These are phyloP conservation scores for Corymbia calophylla DNA, from an alignment of 441 rosid species.

Conservation along the genomic window DNA sequence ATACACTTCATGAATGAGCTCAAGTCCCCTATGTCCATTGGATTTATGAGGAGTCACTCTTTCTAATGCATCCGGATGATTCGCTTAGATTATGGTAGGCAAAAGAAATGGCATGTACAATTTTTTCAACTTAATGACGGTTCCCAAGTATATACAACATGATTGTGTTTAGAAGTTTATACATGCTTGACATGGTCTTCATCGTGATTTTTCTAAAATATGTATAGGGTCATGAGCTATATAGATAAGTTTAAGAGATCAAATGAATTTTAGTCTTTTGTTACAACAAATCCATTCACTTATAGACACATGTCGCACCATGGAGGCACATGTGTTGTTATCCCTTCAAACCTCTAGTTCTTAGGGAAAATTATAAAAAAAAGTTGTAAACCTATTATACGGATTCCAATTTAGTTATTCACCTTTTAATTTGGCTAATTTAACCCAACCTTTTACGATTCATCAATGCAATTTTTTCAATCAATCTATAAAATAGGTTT, in stretches of 20 bases:
- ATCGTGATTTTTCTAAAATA: not conserved
- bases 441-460: not conserved
- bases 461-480: not conserved
- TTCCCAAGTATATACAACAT: not conserved
- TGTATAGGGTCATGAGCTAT: not conserved
- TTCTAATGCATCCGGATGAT: not conserved
- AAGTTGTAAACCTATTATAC: accelerated
- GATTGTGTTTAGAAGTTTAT: not conserved
- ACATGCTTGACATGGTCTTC: not conserved
- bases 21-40: not conserved
- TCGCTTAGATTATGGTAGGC: not conserved
- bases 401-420: not conserved
- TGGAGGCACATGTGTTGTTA: accelerated
- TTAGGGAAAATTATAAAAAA: not conserved
- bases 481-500: not conserved
- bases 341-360: not conserved
- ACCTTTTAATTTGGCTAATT: not conserved
- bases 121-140: not conserved
- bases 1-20: not conserved
- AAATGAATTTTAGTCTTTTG: not conserved
- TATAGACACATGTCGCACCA: not conserved
- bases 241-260: not conserved
- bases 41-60: not conserved
- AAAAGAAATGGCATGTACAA: not conserved
- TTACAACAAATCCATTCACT: not conserved